Evolutionary conservation across 164 flowering plant genomes (phyloP).

Genomic region (Vitis rotundifolia): DNA sequence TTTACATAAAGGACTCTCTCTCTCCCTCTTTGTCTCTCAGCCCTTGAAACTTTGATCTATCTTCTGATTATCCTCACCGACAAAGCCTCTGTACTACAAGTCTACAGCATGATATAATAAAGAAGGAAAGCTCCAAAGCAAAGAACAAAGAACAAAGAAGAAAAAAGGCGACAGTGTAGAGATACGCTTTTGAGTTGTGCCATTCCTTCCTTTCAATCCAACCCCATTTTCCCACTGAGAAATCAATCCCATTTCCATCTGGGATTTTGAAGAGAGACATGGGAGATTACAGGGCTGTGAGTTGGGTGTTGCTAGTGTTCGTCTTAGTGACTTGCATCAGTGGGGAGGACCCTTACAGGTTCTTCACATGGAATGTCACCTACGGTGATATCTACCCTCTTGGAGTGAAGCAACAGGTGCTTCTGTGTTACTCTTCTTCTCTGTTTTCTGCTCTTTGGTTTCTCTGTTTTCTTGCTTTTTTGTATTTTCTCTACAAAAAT

Average conservation of each 20-base stretch:
- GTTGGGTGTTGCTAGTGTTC: slow-evolving; percentile 5
- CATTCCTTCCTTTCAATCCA: not conserved
- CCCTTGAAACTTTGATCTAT: no score
- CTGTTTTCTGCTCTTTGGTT: not conserved
- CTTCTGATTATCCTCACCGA: no score
- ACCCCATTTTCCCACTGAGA: not conserved
- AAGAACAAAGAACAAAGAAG: not conserved
- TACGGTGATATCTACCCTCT: slow-evolving; percentile 56
- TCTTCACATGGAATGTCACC: slow-evolving; percentile 47
- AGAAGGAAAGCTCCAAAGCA: slow-evolving; percentile 1
- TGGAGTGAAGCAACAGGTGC: slow-evolving; percentile 48
- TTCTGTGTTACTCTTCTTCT: not conserved
- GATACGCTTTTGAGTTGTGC: not conserved
- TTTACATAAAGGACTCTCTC: no score
- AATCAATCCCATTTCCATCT: not conserved
- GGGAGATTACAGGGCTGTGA: slow-evolving; percentile 13
- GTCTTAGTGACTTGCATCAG: slow-evolving; percentile 12
- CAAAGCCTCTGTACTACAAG: no score
- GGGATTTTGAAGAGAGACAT: slow-evolving; percentile 3
- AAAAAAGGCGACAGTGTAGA: not conserved
- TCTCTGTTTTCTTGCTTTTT: not conserved
- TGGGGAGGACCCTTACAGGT: slow-evolving; percentile 48
- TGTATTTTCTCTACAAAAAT: not conserved
- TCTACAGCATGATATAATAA: no score
- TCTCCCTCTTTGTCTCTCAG: no score